Evolutionary conservation across 345 rosid genomes (phyloP).

Genomic region (Populus tremula): DNA sequence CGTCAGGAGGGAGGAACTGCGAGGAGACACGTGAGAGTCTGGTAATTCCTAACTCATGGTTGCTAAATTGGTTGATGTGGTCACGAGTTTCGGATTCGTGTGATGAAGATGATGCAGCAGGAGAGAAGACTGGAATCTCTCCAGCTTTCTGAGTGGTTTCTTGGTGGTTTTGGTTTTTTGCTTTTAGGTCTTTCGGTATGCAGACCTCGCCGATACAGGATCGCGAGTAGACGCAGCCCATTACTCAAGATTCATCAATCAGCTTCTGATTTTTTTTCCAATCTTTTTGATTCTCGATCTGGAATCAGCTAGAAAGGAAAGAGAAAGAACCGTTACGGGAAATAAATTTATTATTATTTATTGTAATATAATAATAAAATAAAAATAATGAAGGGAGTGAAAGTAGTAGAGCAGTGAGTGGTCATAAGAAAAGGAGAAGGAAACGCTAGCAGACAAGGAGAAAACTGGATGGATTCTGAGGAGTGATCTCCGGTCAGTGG

Average conservation of each 20-base stretch:
- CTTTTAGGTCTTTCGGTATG: conserved; percentile 53
- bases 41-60: conserved; percentile 66
- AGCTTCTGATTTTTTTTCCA: background rate
- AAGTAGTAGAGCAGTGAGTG: background rate
- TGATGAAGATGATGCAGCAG: conserved; percentile 31
- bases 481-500: background rate
- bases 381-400: background rate
- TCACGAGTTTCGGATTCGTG: conserved; percentile 49
- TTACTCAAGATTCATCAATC: conserved; percentile 34
- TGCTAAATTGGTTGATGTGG: conserved; percentile 48
- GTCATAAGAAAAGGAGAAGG: background rate
- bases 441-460: background rate
- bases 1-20: conserved; percentile 88
- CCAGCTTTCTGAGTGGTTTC: conserved; percentile 20
- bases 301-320: background rate
- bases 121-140: conserved; percentile 51
- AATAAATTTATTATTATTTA: too few species aligned
- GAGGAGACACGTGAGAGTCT: conserved; percentile 88
- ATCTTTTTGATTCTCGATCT: background rate
- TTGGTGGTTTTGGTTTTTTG: conserved; percentile 17
- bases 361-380: background rate
- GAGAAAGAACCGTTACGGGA: conserved; percentile 7
- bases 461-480: background rate
- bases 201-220: conserved; percentile 93
- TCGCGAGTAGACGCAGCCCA: conserved; percentile 96